A percentile compares a stretch with the other conserved stretches of the same genome.
phyloP scores from a whole-genome alignment of 2,329 filamentous ascomycete species.

The Botrytis galanthina region DNA sequence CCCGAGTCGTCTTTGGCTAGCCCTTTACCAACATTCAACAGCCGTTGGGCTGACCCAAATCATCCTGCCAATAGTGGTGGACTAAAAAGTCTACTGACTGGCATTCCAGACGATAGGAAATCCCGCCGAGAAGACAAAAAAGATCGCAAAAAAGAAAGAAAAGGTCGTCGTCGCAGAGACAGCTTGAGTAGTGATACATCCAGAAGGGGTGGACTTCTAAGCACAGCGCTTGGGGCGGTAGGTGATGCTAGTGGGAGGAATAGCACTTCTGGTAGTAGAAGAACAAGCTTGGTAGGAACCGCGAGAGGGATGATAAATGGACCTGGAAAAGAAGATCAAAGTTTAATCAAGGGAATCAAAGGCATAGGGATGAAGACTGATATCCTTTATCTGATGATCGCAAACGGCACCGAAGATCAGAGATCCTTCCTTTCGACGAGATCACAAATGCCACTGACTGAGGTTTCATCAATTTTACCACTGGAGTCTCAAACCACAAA shows the following conservation, averaged over 20 bases:
- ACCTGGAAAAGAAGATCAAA: slow-evolving; percentile 12
- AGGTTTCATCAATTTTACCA: not conserved
- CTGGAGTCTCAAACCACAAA: not conserved
- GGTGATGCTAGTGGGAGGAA: not conserved
- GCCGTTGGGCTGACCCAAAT: slow-evolving; percentile 14
- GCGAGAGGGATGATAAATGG: slow-evolving; percentile 13
- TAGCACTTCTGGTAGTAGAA: too few relatives aligned
- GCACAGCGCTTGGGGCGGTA: not conserved
- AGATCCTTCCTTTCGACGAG: not conserved
- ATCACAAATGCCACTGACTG: not conserved
- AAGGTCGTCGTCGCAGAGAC: not conserved
- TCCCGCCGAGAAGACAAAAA: not conserved
- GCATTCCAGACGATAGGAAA: not conserved
- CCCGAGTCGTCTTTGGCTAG: not conserved
- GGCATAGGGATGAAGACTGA: slow-evolving; percentile 16
- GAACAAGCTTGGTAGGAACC: not conserved
- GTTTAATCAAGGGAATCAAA: slow-evolving; percentile 10
- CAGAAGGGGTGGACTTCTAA: not conserved
- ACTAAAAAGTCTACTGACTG: slow-evolving; percentile 13
- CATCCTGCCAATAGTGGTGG: not conserved
- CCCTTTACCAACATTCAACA: slow-evolving; percentile 4
- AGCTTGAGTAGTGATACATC: slow-evolving; percentile 6
- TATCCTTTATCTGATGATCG: slow-evolving; percentile 19
- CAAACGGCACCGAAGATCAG: not conserved
- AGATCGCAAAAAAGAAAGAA: not conserved